Conservation (phyloP, 2,329 filamentous ascomycete genomes). For the Trichoderma lentiforme region DNA sequence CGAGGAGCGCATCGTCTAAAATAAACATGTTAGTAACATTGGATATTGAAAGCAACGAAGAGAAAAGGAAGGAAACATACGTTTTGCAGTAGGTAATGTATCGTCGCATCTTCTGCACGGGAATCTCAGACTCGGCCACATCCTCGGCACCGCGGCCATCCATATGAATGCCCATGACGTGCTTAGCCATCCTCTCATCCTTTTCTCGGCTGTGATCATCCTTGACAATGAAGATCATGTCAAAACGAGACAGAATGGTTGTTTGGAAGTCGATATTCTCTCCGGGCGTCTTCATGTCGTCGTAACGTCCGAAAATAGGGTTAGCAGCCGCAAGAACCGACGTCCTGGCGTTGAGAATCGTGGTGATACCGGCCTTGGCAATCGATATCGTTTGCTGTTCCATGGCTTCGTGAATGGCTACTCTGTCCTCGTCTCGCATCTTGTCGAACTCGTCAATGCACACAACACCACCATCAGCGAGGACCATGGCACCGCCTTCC, state of each 20-base stretch:
- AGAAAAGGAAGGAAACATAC: constrained; percentile 47
- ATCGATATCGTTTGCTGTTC: constrained; percentile 99
- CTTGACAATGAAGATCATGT: constrained; percentile 99
- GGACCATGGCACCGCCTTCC: constrained; percentile 96
- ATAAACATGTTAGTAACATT: not conserved
- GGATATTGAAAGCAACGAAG: not conserved
- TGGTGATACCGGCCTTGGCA: constrained; percentile 97
- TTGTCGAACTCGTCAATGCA: constrained; percentile 99
- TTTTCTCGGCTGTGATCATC: constrained; percentile 88
- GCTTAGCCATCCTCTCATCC: constrained; percentile 89
- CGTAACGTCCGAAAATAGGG: constrained; percentile 95
- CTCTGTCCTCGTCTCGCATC: constrained; percentile 96
- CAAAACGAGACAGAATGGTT: constrained; percentile 95
- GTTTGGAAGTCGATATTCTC: constrained; percentile 99
- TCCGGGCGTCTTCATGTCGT: constrained; percentile 94
- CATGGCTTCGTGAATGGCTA: constrained; percentile 99
- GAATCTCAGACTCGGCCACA: constrained; percentile 79
- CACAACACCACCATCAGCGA: constrained; percentile 93
- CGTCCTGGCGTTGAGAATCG: constrained; percentile 92
- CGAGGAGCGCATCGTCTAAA: constrained; percentile 83
- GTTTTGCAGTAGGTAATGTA: constrained; percentile 97
- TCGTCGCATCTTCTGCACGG: constrained; percentile 94
- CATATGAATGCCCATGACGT: constrained; percentile 98
- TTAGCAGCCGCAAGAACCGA: constrained; percentile 95
- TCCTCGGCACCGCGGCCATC: constrained; percentile 80